Base-by-base conservation (phyloP, 208 protist species). In the Trypanosomatidae sp. region DNA sequence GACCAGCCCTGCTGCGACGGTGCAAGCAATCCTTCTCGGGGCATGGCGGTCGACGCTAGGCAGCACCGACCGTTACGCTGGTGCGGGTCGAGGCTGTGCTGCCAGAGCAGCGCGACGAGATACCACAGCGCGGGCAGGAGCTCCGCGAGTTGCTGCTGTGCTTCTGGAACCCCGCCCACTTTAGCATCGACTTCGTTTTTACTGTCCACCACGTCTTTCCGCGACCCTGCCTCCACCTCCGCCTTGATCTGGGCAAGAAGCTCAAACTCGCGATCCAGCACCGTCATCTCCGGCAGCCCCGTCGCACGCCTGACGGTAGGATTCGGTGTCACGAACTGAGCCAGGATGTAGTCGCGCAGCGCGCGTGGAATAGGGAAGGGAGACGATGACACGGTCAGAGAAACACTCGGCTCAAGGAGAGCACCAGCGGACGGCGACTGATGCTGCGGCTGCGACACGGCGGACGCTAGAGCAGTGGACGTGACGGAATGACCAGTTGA, bases 91-190 rank as follows among this genome's bases (percentile, higher is more conserved):
- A 85, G 30, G 49, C 69, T 59, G 41, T 66, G 60, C 69, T 73
- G 76, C 87, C 87, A 91, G 12, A 80, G 74, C 9, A 69, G 53
- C 0, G 80, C 70, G 19, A 82, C 71, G 4, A 88, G 79, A 50
- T 81, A 87, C 87, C 87, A 91, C 28, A 91, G 67, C 5, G 76
- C 75, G 56, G 71, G 69, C 17, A 85, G 28, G 55, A 85, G 69
- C 30, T 66, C 76, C 13, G 58, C 59, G 7, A 80, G 60, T 52
- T 85, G 53, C 1, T 10, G 66, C 66, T 60, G 68, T 30, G 44
- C 67, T 13, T 56, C 65, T 33, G 65, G 19, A 9, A 52, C 44
- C 13, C 4, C 17, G 36, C 9, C 19, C 28, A 8, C 33, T 33
- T 36, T 30, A 19, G 47, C 60, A 50, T 22, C 50, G 10, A 8